A percentile compares a stretch with the other conserved stretches of the same genome.
These are phyloP conservation scores for Paracamarosporium sp. DNA, from an alignment of 2,329 filamentous ascomycete species.

Conservation along the genomic window DNA sequence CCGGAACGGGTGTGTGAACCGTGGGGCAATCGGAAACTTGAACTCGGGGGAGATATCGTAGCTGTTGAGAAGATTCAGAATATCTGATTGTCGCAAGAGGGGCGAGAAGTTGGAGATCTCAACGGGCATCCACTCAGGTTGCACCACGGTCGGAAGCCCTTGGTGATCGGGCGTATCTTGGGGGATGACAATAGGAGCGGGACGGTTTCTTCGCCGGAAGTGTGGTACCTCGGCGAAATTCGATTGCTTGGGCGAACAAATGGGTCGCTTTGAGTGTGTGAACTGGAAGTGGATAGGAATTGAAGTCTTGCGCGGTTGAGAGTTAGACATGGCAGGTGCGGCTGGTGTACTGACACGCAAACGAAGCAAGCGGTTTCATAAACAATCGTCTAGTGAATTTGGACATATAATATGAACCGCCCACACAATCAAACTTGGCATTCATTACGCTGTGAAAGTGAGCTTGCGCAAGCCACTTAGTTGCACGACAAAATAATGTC, in stretches of 20 bases:
- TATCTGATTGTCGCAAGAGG: conserved; percentile 8
- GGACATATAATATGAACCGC: too few species aligned
- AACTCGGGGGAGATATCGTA: conserved; percentile 17
- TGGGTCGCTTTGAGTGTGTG: neutral
- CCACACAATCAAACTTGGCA: too few species aligned
- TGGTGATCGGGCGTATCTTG: neutral
- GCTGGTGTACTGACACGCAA: neutral
- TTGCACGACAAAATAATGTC: too few species aligned
- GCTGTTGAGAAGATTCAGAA: conserved; percentile 9
- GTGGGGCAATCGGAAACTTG: conserved; percentile 5
- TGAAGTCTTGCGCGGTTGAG: neutral
- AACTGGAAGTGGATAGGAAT: conserved; percentile 4
- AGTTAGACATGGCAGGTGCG: neutral
- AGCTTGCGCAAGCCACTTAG: too few species aligned
- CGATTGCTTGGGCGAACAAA: neutral
- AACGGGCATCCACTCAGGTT: conserved; percentile 8
- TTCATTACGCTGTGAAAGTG: too few species aligned
- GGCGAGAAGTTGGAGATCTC: conserved; percentile 21
- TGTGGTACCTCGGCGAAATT: neutral
- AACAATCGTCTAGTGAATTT: too few species aligned
- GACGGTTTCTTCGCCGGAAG: neutral
- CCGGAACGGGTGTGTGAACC: conserved; percentile 17
- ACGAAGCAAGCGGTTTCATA: too few species aligned
- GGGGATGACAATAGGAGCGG: neutral
- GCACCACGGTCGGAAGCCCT: neutral